Evolutionary conservation across 1,284 basidiomycete genomes (phyloP).

Genomic region (Anthracocystis setariae): DNA sequence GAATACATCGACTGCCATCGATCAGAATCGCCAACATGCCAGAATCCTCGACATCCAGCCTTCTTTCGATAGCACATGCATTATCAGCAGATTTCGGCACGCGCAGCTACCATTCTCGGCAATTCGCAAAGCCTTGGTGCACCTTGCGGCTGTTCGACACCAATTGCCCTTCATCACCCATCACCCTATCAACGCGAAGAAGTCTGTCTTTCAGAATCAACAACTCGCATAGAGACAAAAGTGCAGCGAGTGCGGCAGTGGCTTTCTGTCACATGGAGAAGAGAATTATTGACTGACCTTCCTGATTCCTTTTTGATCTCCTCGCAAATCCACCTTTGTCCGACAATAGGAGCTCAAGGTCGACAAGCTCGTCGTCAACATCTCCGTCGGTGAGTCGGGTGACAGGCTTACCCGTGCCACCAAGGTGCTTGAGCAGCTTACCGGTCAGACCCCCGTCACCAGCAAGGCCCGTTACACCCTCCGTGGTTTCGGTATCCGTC

Average conservation of each 20-base stretch:
- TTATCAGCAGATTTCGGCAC: no score
- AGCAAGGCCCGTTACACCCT: slow-evolving; percentile 99
- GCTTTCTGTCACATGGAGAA: neutral
- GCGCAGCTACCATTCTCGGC: no score
- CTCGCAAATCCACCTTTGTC: neutral
- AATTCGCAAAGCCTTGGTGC: no score
- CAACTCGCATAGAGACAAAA: neutral
- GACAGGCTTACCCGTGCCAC: slow-evolving; percentile 98
- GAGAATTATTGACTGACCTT: slow-evolving; percentile 7
- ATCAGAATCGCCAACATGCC: no score
- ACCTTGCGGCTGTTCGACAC: no score
- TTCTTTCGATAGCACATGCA: no score
- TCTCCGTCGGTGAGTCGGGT: slow-evolving; percentile 99
- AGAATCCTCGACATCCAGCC: no score
- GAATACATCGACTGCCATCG: no score
- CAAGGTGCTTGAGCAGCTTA: slow-evolving; percentile 99
- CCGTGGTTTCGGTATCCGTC: slow-evolving; percentile 97
- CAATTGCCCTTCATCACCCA: no score
- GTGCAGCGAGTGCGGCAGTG: slow-evolving; percentile 3
- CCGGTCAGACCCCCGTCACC: slow-evolving; percentile 98
- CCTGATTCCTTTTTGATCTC: neutral
- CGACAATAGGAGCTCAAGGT: slow-evolving; percentile 82
- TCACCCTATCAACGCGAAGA: no score
- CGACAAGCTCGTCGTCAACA: slow-evolving; percentile 99
- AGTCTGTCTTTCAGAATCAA: no score